Evolutionary conservation across 2,329 filamentous ascomycete genomes (phyloP), one percentile per base, ranked within the genome.

Genomic region (Hypoxylon sp.): DNA sequence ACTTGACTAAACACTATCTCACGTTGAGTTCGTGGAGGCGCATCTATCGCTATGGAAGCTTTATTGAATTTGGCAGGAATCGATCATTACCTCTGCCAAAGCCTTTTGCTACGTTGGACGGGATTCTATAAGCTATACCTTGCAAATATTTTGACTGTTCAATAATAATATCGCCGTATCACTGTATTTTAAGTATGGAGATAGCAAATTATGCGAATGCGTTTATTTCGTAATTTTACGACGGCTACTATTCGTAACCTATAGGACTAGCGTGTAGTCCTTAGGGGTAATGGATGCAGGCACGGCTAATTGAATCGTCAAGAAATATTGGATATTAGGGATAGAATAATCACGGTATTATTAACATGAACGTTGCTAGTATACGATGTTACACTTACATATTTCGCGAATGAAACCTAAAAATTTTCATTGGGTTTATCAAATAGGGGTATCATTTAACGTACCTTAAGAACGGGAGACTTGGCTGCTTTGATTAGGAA

Each of bases 121-220:
- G 10, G 45, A 10, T 28, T 46, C 23, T 13, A 49, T 19, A 23
- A 5, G 13, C 10, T 49, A 4, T 49, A 11, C 21, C 5, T n/a
- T 28, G 45, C 45, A 23, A 28, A 48, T 11, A 7, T 49, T 28
- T 49, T 25, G 7, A 69, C 11, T 10, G 21, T 43, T 43, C 14
- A 43, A 19, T 21, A 9, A 19, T 17, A 3, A 2, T 7, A 43
- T 43, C 2, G 2, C 38, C 1, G 10, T 19, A 19, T 43, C 1
- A 19, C 17, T 9, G 3, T 43, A 9, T 43, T 43, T 17, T 21
- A 19, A 17, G 9, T 11, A 43, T 2, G 6, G 17, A 43, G 38
- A 11, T 43, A 19, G 9, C 17, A 21, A 21, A 21, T 21, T 43
- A 43, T 43, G 17, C 38, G 17, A 43, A 43, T 43, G 38, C 5